phyloP scores from a whole-genome alignment of 306 rosid species.

The Clitoria ternatea region DNA sequence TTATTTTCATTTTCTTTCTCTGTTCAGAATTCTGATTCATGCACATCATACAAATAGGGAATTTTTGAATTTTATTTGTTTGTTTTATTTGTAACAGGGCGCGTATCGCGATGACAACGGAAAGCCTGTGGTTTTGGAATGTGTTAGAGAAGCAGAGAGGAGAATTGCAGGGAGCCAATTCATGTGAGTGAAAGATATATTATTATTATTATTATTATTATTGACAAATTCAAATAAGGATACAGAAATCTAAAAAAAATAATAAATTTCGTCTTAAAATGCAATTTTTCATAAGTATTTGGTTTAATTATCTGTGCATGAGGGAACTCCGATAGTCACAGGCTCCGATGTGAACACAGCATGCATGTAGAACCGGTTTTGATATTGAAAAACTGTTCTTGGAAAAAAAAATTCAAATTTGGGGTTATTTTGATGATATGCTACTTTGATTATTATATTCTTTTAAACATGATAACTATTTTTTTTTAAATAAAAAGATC shows the following conservation, averaged over 20 bases:
- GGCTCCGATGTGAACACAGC: no score
- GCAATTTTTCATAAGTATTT: neutral
- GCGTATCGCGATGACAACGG: constrained; percentile 95
- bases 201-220: neutral
- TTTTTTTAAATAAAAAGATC: no score
- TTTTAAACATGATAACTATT: no score
- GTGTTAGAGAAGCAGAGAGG: constrained; percentile 94
- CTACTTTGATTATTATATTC: no score
- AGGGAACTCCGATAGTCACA: no score
- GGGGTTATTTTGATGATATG: no score
- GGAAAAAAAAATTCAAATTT: no score
- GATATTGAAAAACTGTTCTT: no score
- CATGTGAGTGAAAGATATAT: constrained; percentile 51
- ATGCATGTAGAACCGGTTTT: no score
- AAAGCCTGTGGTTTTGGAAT: constrained; percentile 83
- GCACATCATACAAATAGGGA: no score
- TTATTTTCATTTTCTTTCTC: neutral
- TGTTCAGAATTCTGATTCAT: neutral
- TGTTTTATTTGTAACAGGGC: constrained; percentile 43
- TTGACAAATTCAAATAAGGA: neutral
- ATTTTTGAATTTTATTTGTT: neutral
- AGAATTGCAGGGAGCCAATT: constrained; percentile 68
- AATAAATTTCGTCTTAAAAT: neutral
- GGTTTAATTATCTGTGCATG: no score
- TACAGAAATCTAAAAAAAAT: neutral